phyloP scores from a whole-genome alignment of 805 yeast species.

The Priceomyces carsonii region DNA sequence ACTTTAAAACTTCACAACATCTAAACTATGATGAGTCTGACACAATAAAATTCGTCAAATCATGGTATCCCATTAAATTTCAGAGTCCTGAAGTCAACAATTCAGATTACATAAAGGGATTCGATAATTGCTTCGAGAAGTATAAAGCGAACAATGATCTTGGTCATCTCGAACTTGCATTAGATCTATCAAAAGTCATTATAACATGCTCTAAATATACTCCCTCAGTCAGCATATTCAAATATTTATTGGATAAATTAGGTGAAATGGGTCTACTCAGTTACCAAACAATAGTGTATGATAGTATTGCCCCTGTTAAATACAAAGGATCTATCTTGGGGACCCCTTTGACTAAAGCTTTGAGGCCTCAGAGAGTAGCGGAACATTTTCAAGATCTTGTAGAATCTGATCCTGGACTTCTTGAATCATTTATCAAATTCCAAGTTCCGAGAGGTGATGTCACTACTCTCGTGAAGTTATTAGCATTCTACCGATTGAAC shows the following conservation, averaged over 20 bases:
- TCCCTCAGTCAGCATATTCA: conserved; percentile 26
- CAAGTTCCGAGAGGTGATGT: conserved; percentile 20
- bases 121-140: conserved; percentile 17
- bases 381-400: conserved; percentile 25
- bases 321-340: conserved; percentile 22
- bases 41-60: conserved; percentile 18
- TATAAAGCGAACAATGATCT: conserved; percentile 10
- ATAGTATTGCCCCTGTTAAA: conserved; percentile 23
- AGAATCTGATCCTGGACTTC: conserved; percentile 29
- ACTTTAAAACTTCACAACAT: conserved; percentile 31
- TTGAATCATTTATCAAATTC: conserved; percentile 26
- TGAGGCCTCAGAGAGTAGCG: conserved; percentile 12
- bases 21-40: conserved; percentile 35
- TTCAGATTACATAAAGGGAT: conserved; percentile 20
- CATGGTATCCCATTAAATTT: conserved; percentile 12
- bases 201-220: conserved; percentile 14
- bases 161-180: conserved; percentile 13
- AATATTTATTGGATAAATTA: conserved; percentile 25
- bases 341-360: conserved; percentile 5
- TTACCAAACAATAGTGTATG: conserved; percentile 29
- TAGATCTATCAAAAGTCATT: conserved; percentile 10
- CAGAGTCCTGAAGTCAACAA: conserved; percentile 13
- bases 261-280: conserved; percentile 19
- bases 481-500: conserved; percentile 26
- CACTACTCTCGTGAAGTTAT: conserved; percentile 20